Base-by-base conservation (phyloP, 257 asterid genomes). In the Henckelia pumila region DNA sequence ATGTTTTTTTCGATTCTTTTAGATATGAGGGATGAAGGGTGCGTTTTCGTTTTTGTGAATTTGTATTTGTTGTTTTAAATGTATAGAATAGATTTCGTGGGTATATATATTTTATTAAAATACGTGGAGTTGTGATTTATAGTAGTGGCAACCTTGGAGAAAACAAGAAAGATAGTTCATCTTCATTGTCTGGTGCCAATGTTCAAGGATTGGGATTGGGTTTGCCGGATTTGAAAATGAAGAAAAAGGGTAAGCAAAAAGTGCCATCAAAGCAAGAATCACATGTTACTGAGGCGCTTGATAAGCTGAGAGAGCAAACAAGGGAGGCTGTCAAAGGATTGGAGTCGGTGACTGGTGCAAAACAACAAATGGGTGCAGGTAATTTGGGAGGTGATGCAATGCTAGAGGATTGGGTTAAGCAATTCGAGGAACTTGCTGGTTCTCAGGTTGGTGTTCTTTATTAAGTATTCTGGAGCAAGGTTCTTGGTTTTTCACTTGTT, bases 371-470 rank as follows among this genome's bases (percentile, higher is more conserved):
- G 1, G 81, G 76, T 13, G 89, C 67, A 24, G 96, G 78, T 47
- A 72, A 64, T 68, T 69, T 89, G 32, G 90, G 80, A 33, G 87
- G 82, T 70, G 98, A 94, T 79, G 82, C 95, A 17, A 87, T 83
- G 95, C 68, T 94, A 85, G 96, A 91, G 72, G 96, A 91, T 68
- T 94, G 89, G 99, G 95, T 87, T 59, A 94, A 94, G 88, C 99
- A 91, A 81, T 94, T 91, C 79, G 99, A 91, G 75, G 97, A 91
- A 83, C 92, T 91, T 73, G 95, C 99, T 67, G 96, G 91, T 9
- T 80, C 96, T 24, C 96, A 88, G 99, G 99, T 94, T 81, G 11
- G 79, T 67, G 20, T 66, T 52, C 23, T 49, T 68, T 23, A 29
- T 11, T 30, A 22, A 33, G 8, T 40, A 59, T 70, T 58, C 47